These are phyloP conservation scores for Meira nashicola DNA, from an alignment of 1,284 basidiomycete species.

Conservation along the genomic window DNA sequence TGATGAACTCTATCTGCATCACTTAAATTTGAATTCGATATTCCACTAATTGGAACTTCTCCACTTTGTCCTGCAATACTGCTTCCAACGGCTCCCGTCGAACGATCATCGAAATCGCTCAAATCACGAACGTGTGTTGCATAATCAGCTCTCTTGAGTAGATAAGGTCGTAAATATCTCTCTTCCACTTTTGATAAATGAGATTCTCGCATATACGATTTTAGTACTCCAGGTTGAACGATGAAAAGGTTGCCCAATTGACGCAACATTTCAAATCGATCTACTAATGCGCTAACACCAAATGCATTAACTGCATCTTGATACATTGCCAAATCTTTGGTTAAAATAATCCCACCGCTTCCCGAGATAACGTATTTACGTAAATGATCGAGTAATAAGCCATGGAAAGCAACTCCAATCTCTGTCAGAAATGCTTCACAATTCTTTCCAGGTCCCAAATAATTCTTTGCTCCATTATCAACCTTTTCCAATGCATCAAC, in stretches of 20 bases:
- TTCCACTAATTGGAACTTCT: not conserved
- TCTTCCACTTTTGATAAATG: conserved; percentile 71
- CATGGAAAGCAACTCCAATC: conserved; percentile 88
- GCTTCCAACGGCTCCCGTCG: not conserved
- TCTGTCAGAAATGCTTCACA: conserved; percentile 85
- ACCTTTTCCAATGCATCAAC: conserved; percentile 80
- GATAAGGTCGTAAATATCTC: conserved; percentile 79
- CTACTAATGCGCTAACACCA: conserved; percentile 73
- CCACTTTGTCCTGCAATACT: not conserved
- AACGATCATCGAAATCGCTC: conserved; percentile 19
- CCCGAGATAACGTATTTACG: conserved; percentile 94
- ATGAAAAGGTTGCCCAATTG: conserved; percentile 90
- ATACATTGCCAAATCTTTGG: conserved; percentile 94
- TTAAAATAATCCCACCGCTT: conserved; percentile 93
- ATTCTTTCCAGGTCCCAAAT: conserved; percentile 57
- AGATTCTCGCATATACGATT: conserved; percentile 50
- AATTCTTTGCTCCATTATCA: conserved; percentile 54
- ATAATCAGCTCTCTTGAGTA: conserved; percentile 82
- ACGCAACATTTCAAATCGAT: conserved; percentile 96
- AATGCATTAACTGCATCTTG: conserved; percentile 84
- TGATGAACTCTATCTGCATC: not conserved
- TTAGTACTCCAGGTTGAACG: conserved; percentile 47
- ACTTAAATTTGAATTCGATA: not conserved
- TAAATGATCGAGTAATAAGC: conserved; percentile 86
- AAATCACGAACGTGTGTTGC: conserved; percentile 44